Percentiles rank a stretch among this genome's conserved stretches.
These are phyloP conservation scores for Rhododendron molle DNA, from an alignment of 148 eudicot genomes.

Conservation along the genomic window DNA sequence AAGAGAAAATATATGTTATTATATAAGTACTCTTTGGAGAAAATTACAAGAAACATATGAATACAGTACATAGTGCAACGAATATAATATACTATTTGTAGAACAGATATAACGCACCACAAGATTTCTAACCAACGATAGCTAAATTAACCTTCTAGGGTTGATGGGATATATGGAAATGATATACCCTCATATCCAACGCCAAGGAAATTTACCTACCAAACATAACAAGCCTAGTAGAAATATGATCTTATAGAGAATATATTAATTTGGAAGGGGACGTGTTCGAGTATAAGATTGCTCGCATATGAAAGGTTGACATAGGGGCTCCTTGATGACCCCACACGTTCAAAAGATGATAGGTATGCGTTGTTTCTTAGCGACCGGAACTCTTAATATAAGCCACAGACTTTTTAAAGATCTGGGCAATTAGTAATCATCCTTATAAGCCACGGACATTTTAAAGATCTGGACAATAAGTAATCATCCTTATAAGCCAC, in stretches of 20 bases:
- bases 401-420: neutral
- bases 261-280: neutral
- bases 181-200: neutral
- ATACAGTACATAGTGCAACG: slow-evolving; percentile 1
- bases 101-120: neutral
- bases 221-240: neutral
- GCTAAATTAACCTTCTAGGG: neutral
- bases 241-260: neutral
- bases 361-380: neutral
- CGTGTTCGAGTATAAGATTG: neutral
- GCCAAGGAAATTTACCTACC: neutral
- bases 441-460: neutral
- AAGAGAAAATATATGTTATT: slow-evolving; percentile 40
- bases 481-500: neutral
- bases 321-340: neutral
- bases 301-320: neutral
- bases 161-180: neutral
- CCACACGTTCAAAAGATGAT: neutral
- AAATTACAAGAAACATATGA: slow-evolving; percentile 17
- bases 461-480: neutral
- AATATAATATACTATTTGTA: neutral
- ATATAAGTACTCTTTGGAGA: slow-evolving; percentile 20
- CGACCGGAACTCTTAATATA: neutral
- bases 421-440: neutral
- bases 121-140: neutral